Evolutionary conservation across 345 rosid genomes (phyloP).

Genomic region (Rhodomyrtus tomentosa): DNA sequence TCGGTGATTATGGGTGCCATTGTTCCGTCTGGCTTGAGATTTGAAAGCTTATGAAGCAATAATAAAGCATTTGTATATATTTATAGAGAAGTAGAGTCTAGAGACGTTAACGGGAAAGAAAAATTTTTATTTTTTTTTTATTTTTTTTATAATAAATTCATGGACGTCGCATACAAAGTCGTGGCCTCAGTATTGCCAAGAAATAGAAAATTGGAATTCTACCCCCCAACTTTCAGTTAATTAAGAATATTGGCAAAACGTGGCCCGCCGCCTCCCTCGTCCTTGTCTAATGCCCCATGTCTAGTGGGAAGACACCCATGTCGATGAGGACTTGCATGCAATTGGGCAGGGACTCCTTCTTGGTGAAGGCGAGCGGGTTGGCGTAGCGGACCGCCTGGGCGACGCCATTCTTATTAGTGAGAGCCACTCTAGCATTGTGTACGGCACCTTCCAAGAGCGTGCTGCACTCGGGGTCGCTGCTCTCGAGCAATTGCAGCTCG

Average conservation of each 20-base stretch:
- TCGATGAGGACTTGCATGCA: background rate
- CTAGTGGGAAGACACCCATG: constrained; percentile 6
- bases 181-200: background rate
- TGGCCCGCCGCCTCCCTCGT: background rate
- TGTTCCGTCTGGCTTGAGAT: background rate
- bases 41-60: background rate
- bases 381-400: background rate
- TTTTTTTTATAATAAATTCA: background rate
- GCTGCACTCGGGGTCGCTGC: constrained; percentile 6
- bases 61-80: background rate
- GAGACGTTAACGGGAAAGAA: background rate
- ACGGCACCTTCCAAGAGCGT: background rate
- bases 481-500: background rate
- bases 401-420: constrained; percentile 8
- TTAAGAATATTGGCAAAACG: background rate
- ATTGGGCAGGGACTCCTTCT: background rate
- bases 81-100: background rate
- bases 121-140: background rate
- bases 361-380: background rate
- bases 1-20: background rate
- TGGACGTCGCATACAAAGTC: background rate
- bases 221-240: background rate
- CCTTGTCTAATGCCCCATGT: background rate
- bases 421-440: constrained; percentile 3
- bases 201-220: background rate